A percentile compares a stretch with the other conserved stretches of the same genome.
Evolutionary conservation across 2,329 filamentous ascomycete species (phyloP).

Genomic region (Taxawa tesnikishii): DNA sequence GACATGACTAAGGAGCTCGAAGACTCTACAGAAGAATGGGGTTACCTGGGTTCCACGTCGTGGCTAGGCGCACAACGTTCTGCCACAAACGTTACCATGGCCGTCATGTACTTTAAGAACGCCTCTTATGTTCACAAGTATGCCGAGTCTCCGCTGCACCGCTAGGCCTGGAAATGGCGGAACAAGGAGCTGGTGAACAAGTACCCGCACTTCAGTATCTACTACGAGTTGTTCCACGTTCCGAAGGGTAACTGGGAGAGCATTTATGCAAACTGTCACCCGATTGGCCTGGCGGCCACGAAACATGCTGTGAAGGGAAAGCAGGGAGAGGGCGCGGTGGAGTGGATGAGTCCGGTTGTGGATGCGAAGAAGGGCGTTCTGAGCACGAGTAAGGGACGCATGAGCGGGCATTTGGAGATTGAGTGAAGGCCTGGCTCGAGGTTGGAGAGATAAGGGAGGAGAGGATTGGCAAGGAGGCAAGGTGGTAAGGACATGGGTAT

Average conservation of each 20-base stretch:
- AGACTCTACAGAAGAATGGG: slow-evolving; percentile 29
- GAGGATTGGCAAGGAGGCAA: too few species aligned
- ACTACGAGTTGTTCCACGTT: slow-evolving; percentile 42
- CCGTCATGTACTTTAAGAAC: slow-evolving; percentile 39
- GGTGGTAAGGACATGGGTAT: too few species aligned
- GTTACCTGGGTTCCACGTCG: slow-evolving; percentile 32
- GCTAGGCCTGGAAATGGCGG: slow-evolving; percentile 39
- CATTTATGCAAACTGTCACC: slow-evolving; percentile 33
- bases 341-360: slow-evolving; percentile 19
- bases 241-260: slow-evolving; percentile 36
- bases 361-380: slow-evolving; percentile 21
- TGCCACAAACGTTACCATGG: slow-evolving; percentile 28
- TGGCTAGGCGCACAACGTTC: slow-evolving; percentile 27
- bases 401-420: too few species aligned
- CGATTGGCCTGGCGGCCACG: slow-evolving; percentile 19
- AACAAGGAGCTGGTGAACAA: slow-evolving; percentile 14
- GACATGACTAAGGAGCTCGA: slow-evolving; percentile 24
- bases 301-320: slow-evolving; percentile 12
- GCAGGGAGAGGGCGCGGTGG: slow-evolving; percentile 11
- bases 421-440: too few species aligned
- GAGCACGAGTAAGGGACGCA: slow-evolving; percentile 20
- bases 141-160: slow-evolving; percentile 37
- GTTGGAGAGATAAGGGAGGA: too few species aligned
- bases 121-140: slow-evolving; percentile 39
- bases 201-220: slow-evolving; percentile 35